Evolutionary conservation across 768 basidiomycete species (phyloP), one percentile per base, ranked within the genome.

Genomic region (Collybiopsis confluens): DNA sequence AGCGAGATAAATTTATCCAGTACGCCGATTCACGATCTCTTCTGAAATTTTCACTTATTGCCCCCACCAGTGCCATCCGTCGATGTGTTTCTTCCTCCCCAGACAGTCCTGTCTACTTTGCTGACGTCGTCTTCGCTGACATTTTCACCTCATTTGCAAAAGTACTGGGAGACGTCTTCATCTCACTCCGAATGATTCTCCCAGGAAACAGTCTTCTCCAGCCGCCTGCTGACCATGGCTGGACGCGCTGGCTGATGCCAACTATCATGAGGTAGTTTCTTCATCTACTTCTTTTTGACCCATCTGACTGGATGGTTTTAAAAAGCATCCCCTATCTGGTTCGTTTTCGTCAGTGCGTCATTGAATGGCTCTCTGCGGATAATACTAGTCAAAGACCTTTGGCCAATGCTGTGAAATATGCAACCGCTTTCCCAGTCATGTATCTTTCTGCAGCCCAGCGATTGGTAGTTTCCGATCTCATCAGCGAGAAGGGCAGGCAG

Each of bases 111-210:
- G 76, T 93, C 37, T 83, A 86, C 66, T 99, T 99, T 70, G 84
- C 85, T 26, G 97, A 99, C 66, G 83, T 99, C 21, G 81, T 98
- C 41, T 83, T 96, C 55, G 95, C 96, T 55, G 97, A 98, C 76
- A 83, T 98, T 56, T 81, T 95, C 63, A 99, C 97, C 1, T 98
- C 95, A 2, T 96, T 91, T 63, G 95, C 97, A 33, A 98, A 97
- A 73, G 93, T 99, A 37, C 73, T 98, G 18, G 96, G 96, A 11
- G 97, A 98, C 63, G 72, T 94, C 38, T 98, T 92, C 92, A 73
- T 98, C 41, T 92, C 91, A 4, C 61, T 86, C 16, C 85, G 80
- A 64, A 94, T 95, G 85, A 76, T 98, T n/a, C 78, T 90, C 58
- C 86, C 87, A 10, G 88, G 90, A 35, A 87, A 90, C 43, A 89